These are phyloP conservation scores for Phaffomyces thermotolerans DNA, from an alignment of 805 yeast genomes.

Conservation along the genomic window DNA sequence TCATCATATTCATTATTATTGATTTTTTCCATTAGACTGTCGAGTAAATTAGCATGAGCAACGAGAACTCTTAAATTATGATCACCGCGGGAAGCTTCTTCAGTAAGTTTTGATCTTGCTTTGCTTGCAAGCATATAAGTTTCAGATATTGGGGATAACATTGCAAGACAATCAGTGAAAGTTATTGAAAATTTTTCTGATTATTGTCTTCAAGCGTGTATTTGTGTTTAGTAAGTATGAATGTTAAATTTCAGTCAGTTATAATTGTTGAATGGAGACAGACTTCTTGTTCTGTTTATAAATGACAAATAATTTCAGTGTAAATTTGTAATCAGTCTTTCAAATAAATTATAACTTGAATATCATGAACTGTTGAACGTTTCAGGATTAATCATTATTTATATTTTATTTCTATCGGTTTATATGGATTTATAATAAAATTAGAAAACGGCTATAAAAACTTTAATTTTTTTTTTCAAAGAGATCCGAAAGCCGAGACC, in stretches of 20 bases:
- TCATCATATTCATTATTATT: slow-evolving; percentile 11
- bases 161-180: neutral
- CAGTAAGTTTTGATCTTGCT: slow-evolving; percentile 21
- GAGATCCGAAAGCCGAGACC: neutral
- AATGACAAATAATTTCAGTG: neutral
- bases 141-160: slow-evolving; percentile 17
- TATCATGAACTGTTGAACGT: too few relatives aligned
- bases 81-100: slow-evolving; percentile 20
- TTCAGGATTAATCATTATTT: slow-evolving; percentile 1
- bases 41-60: slow-evolving; percentile 23
- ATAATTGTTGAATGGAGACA: neutral
- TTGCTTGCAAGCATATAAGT: slow-evolving; percentile 19
- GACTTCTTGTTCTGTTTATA: neutral
- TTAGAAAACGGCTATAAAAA: neutral
- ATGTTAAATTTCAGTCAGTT: neutral
- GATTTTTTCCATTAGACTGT: slow-evolving; percentile 20
- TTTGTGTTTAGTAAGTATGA: neutral
- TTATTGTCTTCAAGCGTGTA: neutral
- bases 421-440: too few relatives aligned
- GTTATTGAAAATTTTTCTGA: neutral
- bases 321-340: neutral
- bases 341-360: neutral
- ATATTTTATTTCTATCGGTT: neutral
- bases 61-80: slow-evolving; percentile 20
- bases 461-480: neutral